Base-by-base conservation (phyloP, 2,329 filamentous ascomycete genomes). In the Paecilomyces sp. region DNA sequence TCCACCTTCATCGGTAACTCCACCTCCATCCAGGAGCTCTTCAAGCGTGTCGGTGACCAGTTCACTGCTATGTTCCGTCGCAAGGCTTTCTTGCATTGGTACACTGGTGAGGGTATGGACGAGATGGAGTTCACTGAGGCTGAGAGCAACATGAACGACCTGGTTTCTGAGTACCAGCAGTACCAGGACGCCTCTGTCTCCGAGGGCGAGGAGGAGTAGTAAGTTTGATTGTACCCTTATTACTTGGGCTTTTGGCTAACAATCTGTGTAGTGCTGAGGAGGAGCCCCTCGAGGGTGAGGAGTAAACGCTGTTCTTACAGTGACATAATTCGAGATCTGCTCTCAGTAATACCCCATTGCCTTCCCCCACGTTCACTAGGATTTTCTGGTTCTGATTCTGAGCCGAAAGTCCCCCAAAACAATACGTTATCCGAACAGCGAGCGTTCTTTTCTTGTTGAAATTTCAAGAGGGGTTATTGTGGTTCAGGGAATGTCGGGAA, bases 21-120 rank as follows among this genome's bases (percentile, higher is more conserved):
- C 66, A 99, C 94, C 71, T 95, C 93, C 68, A 99, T 99, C 82
- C 94, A 99, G 86, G 94, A 99, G 85, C 90, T 99, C 73, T 99
- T 99, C 90, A 97, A 99, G 91, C 93, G 94, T 87, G 85, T 99
- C 71, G 94, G 94, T 77, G 94, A 99, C 81, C 94, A 99, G 84
- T 99, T 99, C 88, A 92, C 89, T 82, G 94, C 92, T 78, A 99
- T 99, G 94, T 99, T 99, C 89, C 88, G 94, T 83, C 92, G 94
- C 83, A 99, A 97, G 90, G 94, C 94, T 88, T 99, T 99, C 92
- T 91, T 99, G 87, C 94, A 97, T 85, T 99, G 94, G 94, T 99
- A 99, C 84, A 99, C 94, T 87, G 92, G 92, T 76, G 94, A 99
- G 87, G 94, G 94, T 83, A 99, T 99, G 94, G 94, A 99, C 82